Percentiles rank a stretch among this genome's conserved stretches.
These are phyloP conservation scores for Apiotrichum akiyoshidainum DNA, from an alignment of 1,284 basidiomycete species.

Conservation along the genomic window DNA sequence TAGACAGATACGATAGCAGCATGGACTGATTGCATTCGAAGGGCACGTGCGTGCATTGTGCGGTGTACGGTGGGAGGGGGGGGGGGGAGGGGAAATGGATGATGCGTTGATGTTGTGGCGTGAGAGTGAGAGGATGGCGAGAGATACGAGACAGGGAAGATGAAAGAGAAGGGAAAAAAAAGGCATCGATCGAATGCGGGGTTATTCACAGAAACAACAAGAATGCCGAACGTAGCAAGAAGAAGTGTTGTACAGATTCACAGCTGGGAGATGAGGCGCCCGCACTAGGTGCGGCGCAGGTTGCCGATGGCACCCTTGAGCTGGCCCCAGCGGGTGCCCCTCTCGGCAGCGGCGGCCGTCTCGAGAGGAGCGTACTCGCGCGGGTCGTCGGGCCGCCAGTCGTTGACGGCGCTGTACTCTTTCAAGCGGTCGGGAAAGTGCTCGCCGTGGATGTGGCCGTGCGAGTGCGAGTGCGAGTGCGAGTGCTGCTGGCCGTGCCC, in stretches of 20 bases:
- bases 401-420: background rate
- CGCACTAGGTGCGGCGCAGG: slow-evolving; percentile 6
- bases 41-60: background rate
- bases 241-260: background rate
- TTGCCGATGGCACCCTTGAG: slow-evolving; percentile 25
- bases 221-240: too few species aligned
- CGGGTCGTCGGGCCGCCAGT: background rate
- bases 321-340: slow-evolving; percentile 20
- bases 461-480: too few species aligned
- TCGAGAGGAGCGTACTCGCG: slow-evolving; percentile 20
- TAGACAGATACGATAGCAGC: slow-evolving; percentile 5
- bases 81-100: background rate
- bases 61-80: background rate
- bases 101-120: background rate
- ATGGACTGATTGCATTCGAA: slow-evolving; percentile 10
- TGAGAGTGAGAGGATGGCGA: background rate
- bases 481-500: too few species aligned
- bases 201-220: slow-evolving; percentile 1
- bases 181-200: background rate
- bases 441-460: too few species aligned
- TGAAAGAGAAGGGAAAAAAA: background rate
- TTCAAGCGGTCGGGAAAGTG: too few species aligned
- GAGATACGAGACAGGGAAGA: background rate
- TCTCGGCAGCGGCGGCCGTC: slow-evolving; percentile 9
- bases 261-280: background rate